phyloP scores from a whole-genome alignment of 2,329 filamentous ascomycete genomes.

The Penicillium hesseltinei region DNA sequence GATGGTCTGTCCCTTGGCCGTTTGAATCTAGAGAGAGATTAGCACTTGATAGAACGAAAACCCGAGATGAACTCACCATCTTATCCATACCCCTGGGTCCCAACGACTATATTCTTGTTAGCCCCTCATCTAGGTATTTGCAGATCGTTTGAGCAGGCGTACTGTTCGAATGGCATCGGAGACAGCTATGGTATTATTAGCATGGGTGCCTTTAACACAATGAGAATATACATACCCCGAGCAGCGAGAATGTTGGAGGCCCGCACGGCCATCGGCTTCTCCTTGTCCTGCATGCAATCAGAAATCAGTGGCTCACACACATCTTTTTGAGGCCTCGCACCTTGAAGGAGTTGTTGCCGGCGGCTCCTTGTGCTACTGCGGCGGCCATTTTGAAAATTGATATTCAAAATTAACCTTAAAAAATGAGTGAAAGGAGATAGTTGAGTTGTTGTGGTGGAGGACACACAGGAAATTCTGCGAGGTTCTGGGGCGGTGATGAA shows the following conservation, averaged over 20 bases:
- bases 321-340: constrained; percentile 40
- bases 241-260: constrained; percentile 96
- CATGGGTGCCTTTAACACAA: constrained; percentile 1
- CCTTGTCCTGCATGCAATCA: constrained; percentile 67
- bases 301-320: constrained; percentile 31
- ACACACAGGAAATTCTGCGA: constrained; percentile 41
- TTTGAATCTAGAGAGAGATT: constrained; percentile 67
- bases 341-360: constrained; percentile 66
- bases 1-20: constrained; percentile 92
- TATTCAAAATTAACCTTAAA: constrained; percentile 28
- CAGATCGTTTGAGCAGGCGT: constrained; percentile 29
- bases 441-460: constrained; percentile 26
- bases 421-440: constrained; percentile 22
- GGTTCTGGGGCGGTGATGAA: constrained; percentile 41
- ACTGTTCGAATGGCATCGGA: constrained; percentile 93
- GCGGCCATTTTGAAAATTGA: constrained; percentile 49
- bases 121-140: constrained; percentile 35
- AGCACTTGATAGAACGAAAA: constrained; percentile 15
- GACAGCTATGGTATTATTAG: constrained; percentile 64
- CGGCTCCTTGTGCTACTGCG: constrained; percentile 47
- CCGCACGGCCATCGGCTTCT: constrained; percentile 97
- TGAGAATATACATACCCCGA: constrained; percentile 62
- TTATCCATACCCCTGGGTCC: constrained; percentile 98
- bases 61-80: constrained; percentile 58
- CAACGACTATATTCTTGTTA: constrained; percentile 61